Base-by-base conservation (phyloP, 2,329 filamentous ascomycete genomes). In the Lachnellula hyalina region DNA sequence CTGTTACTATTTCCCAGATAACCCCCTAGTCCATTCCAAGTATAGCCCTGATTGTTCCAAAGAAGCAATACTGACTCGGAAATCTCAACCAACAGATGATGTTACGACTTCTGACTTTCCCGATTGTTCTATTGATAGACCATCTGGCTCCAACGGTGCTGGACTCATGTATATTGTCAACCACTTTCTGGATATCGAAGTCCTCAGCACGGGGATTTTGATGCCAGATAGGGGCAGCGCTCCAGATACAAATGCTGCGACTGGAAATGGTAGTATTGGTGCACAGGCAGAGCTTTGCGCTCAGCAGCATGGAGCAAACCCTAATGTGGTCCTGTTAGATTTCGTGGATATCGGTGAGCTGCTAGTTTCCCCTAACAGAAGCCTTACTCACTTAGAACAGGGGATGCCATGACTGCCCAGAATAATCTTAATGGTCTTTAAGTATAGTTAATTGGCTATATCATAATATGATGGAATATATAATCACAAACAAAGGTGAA, bases 91-190 rank as follows among this genome's bases (percentile, higher is more conserved):
- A 9, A 32, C 28, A 32, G 28, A 80, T 71, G 83, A 87, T 60
- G 60, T 62, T 5, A 82, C 77, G 1, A 80, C 76, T 1, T 49
- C 70, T 77, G 0, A 74, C 73, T 15, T 85, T 87, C 65, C 83
- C 83, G 65, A 80, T 78, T 93, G 89, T 72, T 73, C 73, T 11
- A 76, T 89, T 3, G 77, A 87, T 65, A 79, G 88, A 7, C 89
- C 89, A 0, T 63, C 56, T 6, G 62, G 60, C 19, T 64, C 79
- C 73, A 2, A 65, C 74, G 34, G 67, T 68, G 5, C 73, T 72
- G 76, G 76, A 48, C 72, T 77, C 47, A 76, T 84, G 67, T 76
- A 82, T 32, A 66, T 84, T 25, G 79, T 84, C 71, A 87, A 87
- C 69, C 83, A 86, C 69, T 86, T 85, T 70, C 72, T 86, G 34